Percentiles rank a stretch among this genome's conserved stretches.
These are phyloP conservation scores for Omphalotus guepiniiformis DNA, from an alignment of 768 basidiomycete species.

Conservation along the genomic window DNA sequence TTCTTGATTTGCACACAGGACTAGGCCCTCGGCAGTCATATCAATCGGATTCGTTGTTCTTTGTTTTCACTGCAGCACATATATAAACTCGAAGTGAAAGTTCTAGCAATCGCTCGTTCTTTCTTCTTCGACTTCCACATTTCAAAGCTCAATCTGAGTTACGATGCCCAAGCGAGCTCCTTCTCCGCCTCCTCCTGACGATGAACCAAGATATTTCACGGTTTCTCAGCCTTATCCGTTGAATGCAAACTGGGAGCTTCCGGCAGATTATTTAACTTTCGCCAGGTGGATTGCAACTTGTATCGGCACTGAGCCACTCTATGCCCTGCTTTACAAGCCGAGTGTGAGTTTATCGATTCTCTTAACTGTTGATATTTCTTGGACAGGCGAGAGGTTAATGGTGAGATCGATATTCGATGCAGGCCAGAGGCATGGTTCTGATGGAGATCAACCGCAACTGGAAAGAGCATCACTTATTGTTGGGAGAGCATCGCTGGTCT, in stretches of 20 bases:
- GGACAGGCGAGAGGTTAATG: no score
- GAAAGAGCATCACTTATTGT: neutral
- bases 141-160: no score
- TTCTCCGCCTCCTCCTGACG: neutral
- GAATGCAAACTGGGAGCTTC: conserved; percentile 3
- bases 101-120: no score
- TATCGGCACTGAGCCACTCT: neutral
- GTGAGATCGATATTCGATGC: neutral
- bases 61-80: no score
- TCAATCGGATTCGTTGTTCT: no score
- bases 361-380: no score
- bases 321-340: conserved; percentile 2
- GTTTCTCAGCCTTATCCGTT: neutral
- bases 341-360: neutral
- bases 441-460: conserved; percentile 2
- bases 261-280: neutral
- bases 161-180: conserved; percentile 3
- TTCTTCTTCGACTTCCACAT: no score
- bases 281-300: conserved; percentile 1
- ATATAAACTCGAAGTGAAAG: no score
- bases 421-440: conserved; percentile 5
- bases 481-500: conserved; percentile 1
- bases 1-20: no score
- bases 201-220: neutral
- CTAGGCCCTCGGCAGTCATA: no score